phyloP scores from a whole-genome alignment of 106 monocot genomes.

The Acorus gramineus region DNA sequence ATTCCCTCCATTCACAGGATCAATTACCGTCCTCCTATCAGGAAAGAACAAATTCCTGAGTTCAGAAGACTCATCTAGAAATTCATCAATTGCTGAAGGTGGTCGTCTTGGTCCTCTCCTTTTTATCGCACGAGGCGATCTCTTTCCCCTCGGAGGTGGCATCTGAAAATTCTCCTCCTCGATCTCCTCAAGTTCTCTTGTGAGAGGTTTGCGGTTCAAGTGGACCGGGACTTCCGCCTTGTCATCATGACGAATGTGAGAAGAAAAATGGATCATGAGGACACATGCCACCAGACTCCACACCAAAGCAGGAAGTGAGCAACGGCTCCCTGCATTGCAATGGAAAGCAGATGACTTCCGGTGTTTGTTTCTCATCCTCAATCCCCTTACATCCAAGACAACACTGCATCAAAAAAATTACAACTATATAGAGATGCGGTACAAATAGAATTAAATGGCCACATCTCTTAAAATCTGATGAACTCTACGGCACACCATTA shows the following conservation, averaged over 20 bases:
- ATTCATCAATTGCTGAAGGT: conserved; percentile 55
- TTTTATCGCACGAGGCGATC: conserved; percentile 53
- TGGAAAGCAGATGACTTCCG: conserved; percentile 63
- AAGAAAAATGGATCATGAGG: conserved; percentile 47
- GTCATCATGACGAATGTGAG: conserved; percentile 18
- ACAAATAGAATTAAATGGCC: too few species aligned
- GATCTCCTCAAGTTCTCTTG: conserved; percentile 51
- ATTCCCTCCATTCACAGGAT: conserved; percentile 44
- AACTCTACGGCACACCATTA: too few species aligned
- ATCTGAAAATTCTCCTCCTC: conserved; percentile 70
- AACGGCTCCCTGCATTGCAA: conserved; percentile 71
- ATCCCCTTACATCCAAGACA: conserved; percentile 44
- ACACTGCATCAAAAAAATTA: conserved; percentile 33
- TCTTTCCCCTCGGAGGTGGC: conserved; percentile 39
- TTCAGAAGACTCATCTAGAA: conserved; percentile 78
- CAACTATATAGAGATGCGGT: conserved; percentile 8
- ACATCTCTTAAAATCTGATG: too few species aligned
- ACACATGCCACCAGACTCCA: conserved; percentile 52
- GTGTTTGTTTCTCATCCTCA: conserved; percentile 74
- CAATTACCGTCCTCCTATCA: conserved; percentile 27
- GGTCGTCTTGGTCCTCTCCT: conserved; percentile 62
- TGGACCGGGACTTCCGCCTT: conserved; percentile 13
- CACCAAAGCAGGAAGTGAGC: conserved; percentile 24
- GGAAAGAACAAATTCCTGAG: conserved; percentile 74
- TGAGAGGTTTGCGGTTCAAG: conserved; percentile 15